Evolutionary conservation across 305 asterid genomes (phyloP).

Genomic region (Solanum chacoense): DNA sequence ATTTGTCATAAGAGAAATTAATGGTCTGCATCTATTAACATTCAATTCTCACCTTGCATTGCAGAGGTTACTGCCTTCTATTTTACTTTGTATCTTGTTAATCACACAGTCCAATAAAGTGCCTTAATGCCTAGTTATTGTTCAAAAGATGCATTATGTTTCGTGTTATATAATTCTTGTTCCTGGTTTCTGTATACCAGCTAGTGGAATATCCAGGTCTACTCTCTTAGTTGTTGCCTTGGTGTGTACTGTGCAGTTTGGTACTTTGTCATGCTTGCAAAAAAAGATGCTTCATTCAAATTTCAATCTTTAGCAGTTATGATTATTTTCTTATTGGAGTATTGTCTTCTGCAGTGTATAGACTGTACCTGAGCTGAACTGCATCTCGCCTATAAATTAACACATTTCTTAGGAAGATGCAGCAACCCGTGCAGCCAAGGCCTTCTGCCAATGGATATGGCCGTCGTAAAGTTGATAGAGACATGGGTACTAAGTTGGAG

Average conservation of each 20-base stretch:
- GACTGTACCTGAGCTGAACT: background rate
- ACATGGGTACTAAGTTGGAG: background rate
- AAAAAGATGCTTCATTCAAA: background rate
- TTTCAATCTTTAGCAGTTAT: background rate
- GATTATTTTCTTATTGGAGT: background rate
- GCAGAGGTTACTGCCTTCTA: background rate
- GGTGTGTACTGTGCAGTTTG: background rate
- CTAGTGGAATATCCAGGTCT: background rate
- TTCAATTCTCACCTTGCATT: background rate
- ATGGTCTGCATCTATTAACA: background rate
- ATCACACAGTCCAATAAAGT: slow-evolving; percentile 1
- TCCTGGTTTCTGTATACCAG: background rate
- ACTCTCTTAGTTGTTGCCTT: background rate
- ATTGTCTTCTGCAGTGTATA: background rate
- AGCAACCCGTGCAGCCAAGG: slow-evolving; percentile 55
- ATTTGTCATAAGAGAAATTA: background rate
- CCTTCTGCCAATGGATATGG: slow-evolving; percentile 77
- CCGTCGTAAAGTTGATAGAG: slow-evolving; percentile 25
- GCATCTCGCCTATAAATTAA: background rate
- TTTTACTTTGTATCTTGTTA: background rate
- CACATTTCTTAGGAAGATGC: slow-evolving; percentile 36
- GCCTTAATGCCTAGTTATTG: background rate
- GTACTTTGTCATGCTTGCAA: background rate
- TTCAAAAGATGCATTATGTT: background rate
- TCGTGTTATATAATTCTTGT: background rate